A percentile compares a stretch with the other conserved stretches of the same genome.
These are phyloP conservation scores for Zygnema cylindricum DNA, from an alignment of 139 green algal genomes.

Conservation along the genomic window DNA sequence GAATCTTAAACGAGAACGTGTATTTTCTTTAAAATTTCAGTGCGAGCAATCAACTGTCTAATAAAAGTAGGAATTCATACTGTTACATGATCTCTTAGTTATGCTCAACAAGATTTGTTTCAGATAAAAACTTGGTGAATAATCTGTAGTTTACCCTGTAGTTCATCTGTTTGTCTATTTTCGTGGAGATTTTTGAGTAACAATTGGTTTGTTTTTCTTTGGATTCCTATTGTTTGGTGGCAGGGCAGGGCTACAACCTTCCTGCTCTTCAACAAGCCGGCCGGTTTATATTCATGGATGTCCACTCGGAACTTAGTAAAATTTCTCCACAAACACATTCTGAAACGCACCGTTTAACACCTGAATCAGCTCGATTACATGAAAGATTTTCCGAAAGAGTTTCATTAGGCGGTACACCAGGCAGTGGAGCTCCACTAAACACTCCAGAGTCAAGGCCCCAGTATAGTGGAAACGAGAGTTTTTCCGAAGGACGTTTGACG, in stretches of 20 bases:
- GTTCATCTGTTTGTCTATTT: too few relatives aligned
- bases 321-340: not conserved
- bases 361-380: not conserved
- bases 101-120: too few relatives aligned
- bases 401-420: not conserved
- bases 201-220: too few relatives aligned
- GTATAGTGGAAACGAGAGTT: not conserved
- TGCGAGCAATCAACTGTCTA: too few relatives aligned
- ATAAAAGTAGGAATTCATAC: too few relatives aligned
- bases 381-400: not conserved
- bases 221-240: not conserved
- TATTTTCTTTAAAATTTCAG: too few relatives aligned
- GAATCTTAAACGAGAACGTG: too few relatives aligned
- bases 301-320: not conserved
- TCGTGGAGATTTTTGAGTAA: too few relatives aligned
- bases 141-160: too few relatives aligned
- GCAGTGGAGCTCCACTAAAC: not conserved
- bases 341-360: not conserved
- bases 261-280: not conserved
- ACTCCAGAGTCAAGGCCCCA: not conserved
- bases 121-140: too few relatives aligned
- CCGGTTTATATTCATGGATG: not conserved
- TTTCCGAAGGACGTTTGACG: too few relatives aligned
- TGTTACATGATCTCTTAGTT: too few relatives aligned
- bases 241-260: not conserved